Conservation (phyloP, 78 protist species). For the Parvularia atlantis region DNA sequence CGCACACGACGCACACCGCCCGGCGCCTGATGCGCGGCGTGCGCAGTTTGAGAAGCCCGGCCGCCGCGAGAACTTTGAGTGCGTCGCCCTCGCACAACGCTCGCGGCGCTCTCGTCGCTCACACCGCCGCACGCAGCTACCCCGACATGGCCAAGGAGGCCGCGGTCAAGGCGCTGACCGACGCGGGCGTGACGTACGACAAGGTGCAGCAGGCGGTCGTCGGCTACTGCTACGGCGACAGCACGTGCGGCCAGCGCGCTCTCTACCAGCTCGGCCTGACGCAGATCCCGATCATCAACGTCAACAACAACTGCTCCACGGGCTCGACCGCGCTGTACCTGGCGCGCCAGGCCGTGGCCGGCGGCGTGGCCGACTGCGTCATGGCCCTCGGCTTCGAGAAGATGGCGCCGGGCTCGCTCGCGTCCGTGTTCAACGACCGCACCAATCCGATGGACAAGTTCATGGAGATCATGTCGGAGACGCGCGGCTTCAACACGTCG, state of each 20-base stretch:
- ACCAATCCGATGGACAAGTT: conserved; percentile 27
- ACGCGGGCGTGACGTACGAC: conserved; percentile 13
- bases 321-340: conserved; percentile 27
- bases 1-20: not conserved
- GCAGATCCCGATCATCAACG: conserved; percentile 25
- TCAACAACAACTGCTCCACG: conserved; percentile 40
- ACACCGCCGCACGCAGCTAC: too few relatives aligned
- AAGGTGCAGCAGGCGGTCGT: conserved; percentile 18
- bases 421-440: conserved; percentile 13
- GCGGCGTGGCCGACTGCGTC: conserved; percentile 22
- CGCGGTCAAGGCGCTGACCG: conserved; percentile 12
- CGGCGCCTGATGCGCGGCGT: not conserved
- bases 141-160: conserved; percentile 25
- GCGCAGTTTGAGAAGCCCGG: conserved; percentile 25
- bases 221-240: conserved; percentile 33
- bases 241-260: conserved; percentile 38
- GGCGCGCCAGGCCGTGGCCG: conserved; percentile 12
- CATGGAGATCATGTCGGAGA: conserved; percentile 12
- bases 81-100: too few relatives aligned
- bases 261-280: conserved; percentile 32
- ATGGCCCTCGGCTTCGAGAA: conserved; percentile 35
- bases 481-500: conserved; percentile 1
- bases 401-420: conserved; percentile 38
- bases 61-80: conserved; percentile 5
- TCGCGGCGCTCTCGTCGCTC: too few relatives aligned